These are phyloP conservation scores for Lachancea kluyveri DNA, from an alignment of 805 yeast species.

Conservation along the genomic window DNA sequence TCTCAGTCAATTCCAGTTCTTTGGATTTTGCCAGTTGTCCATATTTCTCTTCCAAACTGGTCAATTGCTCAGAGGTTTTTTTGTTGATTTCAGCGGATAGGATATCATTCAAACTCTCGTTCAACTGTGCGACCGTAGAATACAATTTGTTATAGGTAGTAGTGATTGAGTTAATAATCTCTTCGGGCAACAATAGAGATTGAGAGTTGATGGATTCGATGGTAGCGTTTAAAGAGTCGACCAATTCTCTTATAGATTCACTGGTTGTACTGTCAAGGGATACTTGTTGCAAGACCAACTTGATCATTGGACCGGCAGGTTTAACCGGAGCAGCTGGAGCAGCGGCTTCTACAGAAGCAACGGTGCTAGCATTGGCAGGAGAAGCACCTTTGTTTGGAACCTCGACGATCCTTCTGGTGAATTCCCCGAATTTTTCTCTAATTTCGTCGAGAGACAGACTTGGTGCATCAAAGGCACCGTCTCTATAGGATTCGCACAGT, in stretches of 20 bases:
- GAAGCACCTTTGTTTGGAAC: conserved; percentile 10
- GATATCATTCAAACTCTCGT: conserved; percentile 11
- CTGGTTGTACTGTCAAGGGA: not conserved
- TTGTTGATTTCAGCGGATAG: conserved; percentile 11
- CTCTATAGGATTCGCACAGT: conserved; percentile 36
- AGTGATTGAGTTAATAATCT: conserved; percentile 12
- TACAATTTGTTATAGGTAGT: conserved; percentile 14
- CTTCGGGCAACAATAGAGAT: conserved; percentile 23
- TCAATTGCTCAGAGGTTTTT: conserved; percentile 15
- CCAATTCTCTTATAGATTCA: not conserved
- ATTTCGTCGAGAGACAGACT: conserved; percentile 19
- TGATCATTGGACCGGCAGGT: conserved; percentile 2
- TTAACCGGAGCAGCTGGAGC: conserved; percentile 3
- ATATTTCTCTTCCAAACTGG: conserved; percentile 20
- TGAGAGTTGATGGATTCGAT: conserved; percentile 33
- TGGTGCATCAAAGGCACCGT: conserved; percentile 13
- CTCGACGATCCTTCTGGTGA: conserved; percentile 10
- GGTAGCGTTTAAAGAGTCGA: conserved; percentile 30
- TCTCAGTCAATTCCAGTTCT: conserved; percentile 52
- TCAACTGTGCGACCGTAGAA: conserved; percentile 11
- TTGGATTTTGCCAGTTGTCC: conserved; percentile 28
- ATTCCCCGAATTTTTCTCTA: conserved; percentile 20
- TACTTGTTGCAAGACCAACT: conserved; percentile 6
- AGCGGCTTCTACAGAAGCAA: not conserved
- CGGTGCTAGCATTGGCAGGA: conserved; percentile 5